A percentile compares a stretch with the other conserved stretches of the same genome.
phyloP scores from a whole-genome alignment of 352 stramenopile species.

The Phytophthora uliginosa region DNA sequence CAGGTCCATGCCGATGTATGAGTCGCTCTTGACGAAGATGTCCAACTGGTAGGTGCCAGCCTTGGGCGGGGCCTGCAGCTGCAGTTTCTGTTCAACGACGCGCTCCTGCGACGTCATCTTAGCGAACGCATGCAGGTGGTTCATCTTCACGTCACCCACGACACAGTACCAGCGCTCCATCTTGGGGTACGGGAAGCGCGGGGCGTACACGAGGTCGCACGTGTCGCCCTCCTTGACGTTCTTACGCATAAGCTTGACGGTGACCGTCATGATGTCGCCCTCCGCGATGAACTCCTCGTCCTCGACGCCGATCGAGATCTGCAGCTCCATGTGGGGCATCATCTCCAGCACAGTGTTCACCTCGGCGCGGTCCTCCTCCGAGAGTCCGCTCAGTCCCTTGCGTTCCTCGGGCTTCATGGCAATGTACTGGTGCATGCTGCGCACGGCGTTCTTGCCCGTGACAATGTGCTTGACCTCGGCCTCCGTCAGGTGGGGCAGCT shows the following conservation, averaged over 20 bases:
- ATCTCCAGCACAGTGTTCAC: constrained; percentile 95
- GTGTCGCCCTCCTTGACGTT: constrained; percentile 97
- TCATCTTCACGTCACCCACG: constrained; percentile 94
- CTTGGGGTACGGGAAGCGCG: constrained; percentile 96
- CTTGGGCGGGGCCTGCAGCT: constrained; percentile 96
- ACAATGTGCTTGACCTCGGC: constrained; percentile 94
- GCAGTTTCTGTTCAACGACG: constrained; percentile 93
- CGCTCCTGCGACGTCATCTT: constrained; percentile 96
- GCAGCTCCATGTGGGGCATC: constrained; percentile 96
- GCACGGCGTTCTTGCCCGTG: constrained; percentile 92
- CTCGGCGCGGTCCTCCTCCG: constrained; percentile 93
- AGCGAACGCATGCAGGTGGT: constrained; percentile 97
- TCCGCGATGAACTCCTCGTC: constrained; percentile 97
- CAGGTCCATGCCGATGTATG: constrained; percentile 98
- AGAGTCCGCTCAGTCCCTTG: constrained; percentile 94
- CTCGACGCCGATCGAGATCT: constrained; percentile 92
- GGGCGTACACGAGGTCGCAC: constrained; percentile 96
- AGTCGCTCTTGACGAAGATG: constrained; percentile 98
- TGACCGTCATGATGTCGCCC: constrained; percentile 98
- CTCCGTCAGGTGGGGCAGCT: constrained; percentile 92
- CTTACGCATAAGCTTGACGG: constrained; percentile 97
- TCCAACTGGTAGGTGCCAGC: constrained; percentile 97
- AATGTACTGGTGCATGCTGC: constrained; percentile 96
- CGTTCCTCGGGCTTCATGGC: constrained; percentile 91
- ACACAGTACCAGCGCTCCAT: constrained; percentile 98